Base-by-base conservation (phyloP, 2,329 filamentous ascomycete genomes). In the Aspergillus viridinutans region DNA sequence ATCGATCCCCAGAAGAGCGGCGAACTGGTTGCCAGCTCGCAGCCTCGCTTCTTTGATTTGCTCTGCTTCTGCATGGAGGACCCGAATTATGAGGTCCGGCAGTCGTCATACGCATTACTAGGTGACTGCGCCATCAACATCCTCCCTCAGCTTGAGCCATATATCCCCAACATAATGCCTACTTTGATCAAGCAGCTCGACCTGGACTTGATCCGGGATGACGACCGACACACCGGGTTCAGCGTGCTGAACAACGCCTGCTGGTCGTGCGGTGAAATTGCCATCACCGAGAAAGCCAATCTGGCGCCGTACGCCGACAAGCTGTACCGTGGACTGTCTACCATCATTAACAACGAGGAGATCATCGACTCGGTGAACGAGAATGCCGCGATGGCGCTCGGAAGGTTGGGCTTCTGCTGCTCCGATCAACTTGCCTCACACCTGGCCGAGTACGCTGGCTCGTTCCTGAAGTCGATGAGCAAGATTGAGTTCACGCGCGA, bases 201-300 rank as follows among this genome's bases (percentile, higher is more conserved):
- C 63, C 80, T 96, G 63, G 88, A 92, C 59, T 82, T 81, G 55
- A 83, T 92, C 52, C 76, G 85, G 20, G 89, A 92, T 59, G 90
- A 95, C 65, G 89, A 92, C 59, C 86, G 91, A 49, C 90, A 96
- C 61, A 89, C 85, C 20, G 88, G 87, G 14, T 97, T 96, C 72
- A 91, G 92, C 58, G 92, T 97, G 29, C 87, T 97, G 58, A 99
- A 97, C 82, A 99, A 99, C 71, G 93, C 94, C 23, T 97, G 93
- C 77, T 99, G 94, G 94, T 95, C 92, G 6, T 87, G 87, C 25
- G 94, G 94, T 45, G 94, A 99, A 78, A 94, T 97, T 60, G 86
- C 92, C 17, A 86, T 96, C 73, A 87, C 90, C 70, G 85, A 87
- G 63, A 85, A 87, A 60, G 78, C 80, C 29, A 85, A 83, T 54